Base-by-base conservation (phyloP, 2,329 filamentous ascomycete genomes). In the Fusarium sp. region DNA sequence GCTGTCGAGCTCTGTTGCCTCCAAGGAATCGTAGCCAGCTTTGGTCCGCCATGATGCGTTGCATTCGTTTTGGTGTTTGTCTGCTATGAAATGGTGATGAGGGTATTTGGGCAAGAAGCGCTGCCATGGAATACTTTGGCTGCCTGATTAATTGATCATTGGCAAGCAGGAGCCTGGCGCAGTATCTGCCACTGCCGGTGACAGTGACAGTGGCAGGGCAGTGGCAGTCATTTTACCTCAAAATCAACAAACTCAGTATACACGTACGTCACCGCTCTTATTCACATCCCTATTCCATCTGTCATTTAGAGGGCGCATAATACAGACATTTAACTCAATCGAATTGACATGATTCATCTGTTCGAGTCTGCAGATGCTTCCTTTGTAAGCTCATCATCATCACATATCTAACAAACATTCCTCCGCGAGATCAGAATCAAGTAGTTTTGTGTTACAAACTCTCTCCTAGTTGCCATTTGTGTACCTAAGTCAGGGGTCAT, bases 11-110 rank as follows among this genome's bases (percentile, higher is more conserved):
- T 49, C 68, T 76, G 22, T 63, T 75, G n/a, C 65, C 71, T 33
- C 76, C 71, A 10, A 78, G 65, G 7, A 78, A 72, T 27, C 74
- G 75, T 44, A 77, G 57, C 76, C 76, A 78, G 35, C 62, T 44
- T 42, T 70, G 54, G 17, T 78, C 76, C 25, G 64, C 45, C 76
- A 78, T 78, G 10, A 35, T 47, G 22, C 22, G n/a, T 39, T 52
- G 15, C 54, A 20, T 53, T 44, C 39, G 7, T n/a, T 15, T 31
- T 29, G 17, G 29, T 22, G 25, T 18, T 39, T 42, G 22, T 54
- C 25, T 44, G 22, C n/a, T 59, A n/a, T 29, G 36, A 42, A 46
- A 44, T 47, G 8, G 25, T 6, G 14, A 35, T 29, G 20, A 35
- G 35, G 35, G 15, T 38, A 25, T 12, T 27, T 50, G 10, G 27